Evolutionary conservation across 2,329 filamentous ascomycete species (phyloP).

Genomic region (Colletotrichum kahawae): DNA sequence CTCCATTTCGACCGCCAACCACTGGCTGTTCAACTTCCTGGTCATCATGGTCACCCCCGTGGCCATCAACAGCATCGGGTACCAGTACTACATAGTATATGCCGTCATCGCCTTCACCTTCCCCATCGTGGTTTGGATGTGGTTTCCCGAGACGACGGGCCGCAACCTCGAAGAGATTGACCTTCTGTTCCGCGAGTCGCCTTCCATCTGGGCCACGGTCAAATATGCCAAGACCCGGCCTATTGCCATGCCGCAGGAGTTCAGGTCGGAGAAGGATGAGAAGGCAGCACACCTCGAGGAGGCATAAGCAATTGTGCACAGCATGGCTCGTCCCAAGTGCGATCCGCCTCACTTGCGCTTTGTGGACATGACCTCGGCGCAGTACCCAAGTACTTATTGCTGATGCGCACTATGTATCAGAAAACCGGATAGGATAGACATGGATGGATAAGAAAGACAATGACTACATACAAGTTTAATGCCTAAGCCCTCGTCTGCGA

Average conservation of each 20-base stretch:
- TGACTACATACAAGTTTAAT: not conserved
- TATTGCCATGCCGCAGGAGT: constrained; percentile 34
- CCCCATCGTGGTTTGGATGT: constrained; percentile 46
- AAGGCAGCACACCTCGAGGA: constrained; percentile 7
- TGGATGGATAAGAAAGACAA: not conserved
- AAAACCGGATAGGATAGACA: not conserved
- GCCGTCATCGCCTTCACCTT: constrained; percentile 49
- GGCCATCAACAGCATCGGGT: constrained; percentile 55
- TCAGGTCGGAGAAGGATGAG: constrained; percentile 24
- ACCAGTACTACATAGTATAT: constrained; percentile 56
- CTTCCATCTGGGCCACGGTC: constrained; percentile 38
- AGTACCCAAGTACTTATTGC: not conserved
- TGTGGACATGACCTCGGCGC: not conserved
- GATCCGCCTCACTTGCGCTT: not conserved
- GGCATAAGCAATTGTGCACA: not conserved
- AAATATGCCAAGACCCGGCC: constrained; percentile 38
- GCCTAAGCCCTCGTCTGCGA: too few relatives aligned
- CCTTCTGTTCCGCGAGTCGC: constrained; percentile 45
- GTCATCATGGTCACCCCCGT: constrained; percentile 49
- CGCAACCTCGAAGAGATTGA: constrained; percentile 52
- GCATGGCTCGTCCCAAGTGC: not conserved
- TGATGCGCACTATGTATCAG: not conserved
- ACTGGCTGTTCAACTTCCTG: constrained; percentile 56
- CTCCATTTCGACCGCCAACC: constrained; percentile 58
- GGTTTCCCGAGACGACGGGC: constrained; percentile 54